Evolutionary conservation across 495 filamentous ascomycete species (phyloP), one percentile per base, ranked within the genome.

Genomic region (Letharia columbiana): DNA sequence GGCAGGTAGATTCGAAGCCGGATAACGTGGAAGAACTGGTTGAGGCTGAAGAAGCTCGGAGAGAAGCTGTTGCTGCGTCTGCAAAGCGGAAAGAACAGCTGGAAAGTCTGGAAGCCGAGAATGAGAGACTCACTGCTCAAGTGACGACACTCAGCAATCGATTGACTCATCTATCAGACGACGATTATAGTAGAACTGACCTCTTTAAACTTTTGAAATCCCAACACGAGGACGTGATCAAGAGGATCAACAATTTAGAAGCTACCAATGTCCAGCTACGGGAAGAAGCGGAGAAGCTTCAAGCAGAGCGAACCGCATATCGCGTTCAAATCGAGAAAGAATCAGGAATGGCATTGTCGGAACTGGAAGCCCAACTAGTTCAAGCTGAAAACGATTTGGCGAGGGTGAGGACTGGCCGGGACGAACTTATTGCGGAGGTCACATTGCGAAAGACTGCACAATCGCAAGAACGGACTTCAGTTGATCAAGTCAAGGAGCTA

Each of bases 171-270:
- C 79, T 94, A 49, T 87, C 89, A 1, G 93, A 98, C 71, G 94
- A 98, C 62, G 94, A 98, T 71, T 97, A 96, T 74, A 87, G 91
- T 52, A 84, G 89, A 62, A 96, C 91, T 45, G 90, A 97, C 70
- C 81, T 96, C 13, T 98, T 97, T 81, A 96, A 96, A 74, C 83
- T 87, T 67, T 82, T 97, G 66, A 95, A 91, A 76, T 84, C 84
- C 39, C 91, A 96, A 70, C 88, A 96, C 70, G 92, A 97, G 67
- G 95, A 97, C 73, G 85, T 95, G 23, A 89, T 96, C 63, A 91
- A 89, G 71, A 86, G 91, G 12, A 85, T 96, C 73, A 98, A 98
- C 73, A 84, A 96, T 71, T 77, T 97, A 10, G 92, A 98, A 75
- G 91, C 92, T 17, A 88, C 86, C 20, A 96, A 96, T 72, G 86